Base-by-base conservation (phyloP, 139 green algal genomes). In the Axilococcus clingmanii region DNA sequence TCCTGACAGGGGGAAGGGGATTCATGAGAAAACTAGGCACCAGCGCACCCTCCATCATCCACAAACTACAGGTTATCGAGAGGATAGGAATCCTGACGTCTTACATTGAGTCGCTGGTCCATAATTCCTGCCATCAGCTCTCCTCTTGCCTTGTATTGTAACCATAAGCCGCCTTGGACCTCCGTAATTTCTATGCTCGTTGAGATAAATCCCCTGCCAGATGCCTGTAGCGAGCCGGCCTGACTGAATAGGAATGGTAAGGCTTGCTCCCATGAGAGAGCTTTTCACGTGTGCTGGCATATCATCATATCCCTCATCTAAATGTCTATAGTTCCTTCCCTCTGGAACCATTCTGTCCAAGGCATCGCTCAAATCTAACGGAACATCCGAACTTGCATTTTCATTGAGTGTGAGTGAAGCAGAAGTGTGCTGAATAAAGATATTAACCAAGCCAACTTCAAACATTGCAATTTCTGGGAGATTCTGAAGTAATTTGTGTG, bases 201-300 rank as follows among this genome's bases (percentile, higher is more conserved):
- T 86, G 9, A 91, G 40, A 47, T 91, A 91, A 20, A 91, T 80
- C 32, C 82, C 81, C 37, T 56, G 45, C 44, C 45, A 40, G 14
- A 67, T 90, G 11, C 82, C 82, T 23, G 90, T 57, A 0, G 65
- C 75, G 29, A 91, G 52, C 0, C 69, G 52, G 17, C 81, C 82
- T 2, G 70, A 48, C 12, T 38, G 17, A 1, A 89, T 50, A 0
- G 81, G 81, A 2, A 89, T 29, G 4, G 48, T 77, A 4, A 89
- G 47, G 14, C 37, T 65, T 3, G 63, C 36, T 8, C 81, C 81
- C 79, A 86, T 88, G 24, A 89, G 54, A 0, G 68, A 81, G n/a
- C 56, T 68, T 74, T 86, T 87, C 12, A 82, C 50, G 46, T 87
- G 80, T 5, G 76, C 80, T 16, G 82, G 82, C 83, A 92, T 89